Conservation (phyloP, 495 filamentous ascomycete species). For the Daldinia childiae region DNA sequence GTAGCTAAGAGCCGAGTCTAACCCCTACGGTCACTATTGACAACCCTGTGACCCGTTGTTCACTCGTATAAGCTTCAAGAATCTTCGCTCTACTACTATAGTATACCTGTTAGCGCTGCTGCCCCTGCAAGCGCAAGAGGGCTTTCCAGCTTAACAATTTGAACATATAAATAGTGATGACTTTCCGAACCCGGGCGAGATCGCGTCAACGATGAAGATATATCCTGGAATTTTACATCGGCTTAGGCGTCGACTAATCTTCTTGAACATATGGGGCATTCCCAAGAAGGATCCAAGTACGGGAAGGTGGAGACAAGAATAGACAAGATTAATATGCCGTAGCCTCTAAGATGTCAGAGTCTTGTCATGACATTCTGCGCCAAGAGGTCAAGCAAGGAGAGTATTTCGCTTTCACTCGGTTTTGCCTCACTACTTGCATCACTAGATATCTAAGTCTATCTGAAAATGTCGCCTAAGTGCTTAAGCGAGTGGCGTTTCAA, state of each 20-base stretch:
- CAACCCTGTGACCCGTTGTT: conserved; percentile 6
- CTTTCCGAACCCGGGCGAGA: conserved; percentile 7
- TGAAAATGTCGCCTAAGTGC: conserved; percentile 41
- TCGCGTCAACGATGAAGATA: conserved; percentile 3
- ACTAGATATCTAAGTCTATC: conserved; percentile 32
- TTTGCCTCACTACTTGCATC: conserved; percentile 44
- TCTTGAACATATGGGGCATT: conserved; percentile 22
- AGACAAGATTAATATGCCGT: conserved; percentile 42
- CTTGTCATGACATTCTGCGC: conserved; percentile 37
- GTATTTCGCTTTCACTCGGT: conserved; percentile 46
- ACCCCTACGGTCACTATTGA: conserved; percentile 14
- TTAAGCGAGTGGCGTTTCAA: conserved; percentile 50
- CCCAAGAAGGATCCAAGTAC: conserved; percentile 25
- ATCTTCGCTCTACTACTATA: not conserved
- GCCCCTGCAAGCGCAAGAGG: conserved; percentile 24
- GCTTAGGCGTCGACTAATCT: conserved; percentile 25
- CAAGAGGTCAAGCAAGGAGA: conserved; percentile 33
- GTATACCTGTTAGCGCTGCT: not conserved
- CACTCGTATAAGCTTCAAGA: not conserved
- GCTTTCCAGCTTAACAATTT: conserved; percentile 17
- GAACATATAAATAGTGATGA: conserved; percentile 25
- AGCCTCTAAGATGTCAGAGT: conserved; percentile 32
- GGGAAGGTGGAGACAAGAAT: conserved; percentile 40
- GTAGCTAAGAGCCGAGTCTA: conserved; percentile 36
- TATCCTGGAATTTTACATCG: not conserved